Evolutionary conservation across 495 filamentous ascomycete species (phyloP), one percentile per base, ranked within the genome.

Genomic region (Xylaria intraflava): DNA sequence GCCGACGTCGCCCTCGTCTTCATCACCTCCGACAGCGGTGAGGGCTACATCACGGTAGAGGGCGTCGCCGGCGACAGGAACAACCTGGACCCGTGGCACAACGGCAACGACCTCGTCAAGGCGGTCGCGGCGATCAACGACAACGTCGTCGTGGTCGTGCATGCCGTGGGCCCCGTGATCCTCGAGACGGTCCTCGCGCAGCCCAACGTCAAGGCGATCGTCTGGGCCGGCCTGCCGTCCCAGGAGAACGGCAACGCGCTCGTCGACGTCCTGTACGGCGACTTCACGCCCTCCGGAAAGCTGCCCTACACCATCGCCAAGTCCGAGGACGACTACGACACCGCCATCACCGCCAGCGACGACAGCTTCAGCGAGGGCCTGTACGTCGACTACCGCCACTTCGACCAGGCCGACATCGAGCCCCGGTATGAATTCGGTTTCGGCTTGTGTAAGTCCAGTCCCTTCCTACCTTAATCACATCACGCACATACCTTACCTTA

Each of bases 291-390:
- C 9, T 90, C 84, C 30, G 93, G 93, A 12, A 87, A 87, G 43
- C 75, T 96, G 27, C 90, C 90, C 2, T 98, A 95, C 69, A 97
- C 92, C 0, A 85, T 96, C 47, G 93, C 85, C 36, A 94, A 89
- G 69, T 76, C 68, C 2, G 70, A 85, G 0, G 72, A 75, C 43
- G 91, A 97, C 69, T 98, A 96, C 55, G 90, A 89, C 0, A 82
- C 83, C 46, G 62, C 45, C 68, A 75, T 69, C 12, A 64, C 83
- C 23, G 75, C 75, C 0, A 79, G 76, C 1, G 81, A 81, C 2
- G 81, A 88, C 46, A 78, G 81, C 62, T 90, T 89, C 57, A 65
- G 69, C 11, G 88, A 95, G 61, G 87, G 88, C 0, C 72, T 94
- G 16, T 86, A 83, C 49, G 79, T 95, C 56, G 91, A 96, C 65